Conservation (phyloP, 306 rosid species). For the Trifolium fragiferum region DNA sequence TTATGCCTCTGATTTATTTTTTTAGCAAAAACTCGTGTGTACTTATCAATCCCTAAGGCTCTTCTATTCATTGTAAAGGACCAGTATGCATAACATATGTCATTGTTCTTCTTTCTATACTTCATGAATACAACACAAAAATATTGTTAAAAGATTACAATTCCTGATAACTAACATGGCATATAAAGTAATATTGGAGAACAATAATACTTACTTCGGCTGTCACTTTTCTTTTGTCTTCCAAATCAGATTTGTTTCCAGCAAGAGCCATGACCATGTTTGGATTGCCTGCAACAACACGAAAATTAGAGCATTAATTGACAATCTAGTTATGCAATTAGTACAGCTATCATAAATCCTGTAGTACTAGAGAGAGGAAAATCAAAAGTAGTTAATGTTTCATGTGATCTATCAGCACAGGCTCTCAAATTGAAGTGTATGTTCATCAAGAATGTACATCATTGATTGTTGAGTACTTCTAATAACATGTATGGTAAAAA, state of each 20-base stretch:
- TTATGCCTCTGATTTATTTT: background rate
- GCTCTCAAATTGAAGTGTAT: background rate
- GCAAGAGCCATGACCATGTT: constrained; percentile 68
- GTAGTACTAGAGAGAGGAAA: constrained; percentile 19
- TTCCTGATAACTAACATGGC: constrained; percentile 18
- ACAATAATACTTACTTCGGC: constrained; percentile 53
- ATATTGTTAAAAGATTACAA: constrained; percentile 8
- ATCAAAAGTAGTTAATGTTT: constrained; percentile 5
- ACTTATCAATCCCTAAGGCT: background rate
- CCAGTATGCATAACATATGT: constrained; percentile 6
- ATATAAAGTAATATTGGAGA: constrained; percentile 10
- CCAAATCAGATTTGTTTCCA: constrained; percentile 69
- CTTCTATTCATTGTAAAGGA: constrained; percentile 19
- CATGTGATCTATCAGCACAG: constrained; percentile 21
- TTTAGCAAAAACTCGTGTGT: background rate
- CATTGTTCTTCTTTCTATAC: constrained; percentile 8
- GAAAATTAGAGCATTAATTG: constrained; percentile 21
- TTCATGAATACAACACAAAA: background rate
- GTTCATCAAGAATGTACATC: constrained; percentile 18
- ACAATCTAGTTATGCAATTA: constrained; percentile 37
- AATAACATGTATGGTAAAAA: background rate
- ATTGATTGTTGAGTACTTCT: constrained; percentile 9
- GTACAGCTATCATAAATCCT: constrained; percentile 14
- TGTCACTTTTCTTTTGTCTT: constrained; percentile 64
- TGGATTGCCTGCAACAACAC: constrained; percentile 59